These are phyloP conservation scores for Phylloporus scabripes DNA, from an alignment of 768 basidiomycete genomes.

Conservation along the genomic window DNA sequence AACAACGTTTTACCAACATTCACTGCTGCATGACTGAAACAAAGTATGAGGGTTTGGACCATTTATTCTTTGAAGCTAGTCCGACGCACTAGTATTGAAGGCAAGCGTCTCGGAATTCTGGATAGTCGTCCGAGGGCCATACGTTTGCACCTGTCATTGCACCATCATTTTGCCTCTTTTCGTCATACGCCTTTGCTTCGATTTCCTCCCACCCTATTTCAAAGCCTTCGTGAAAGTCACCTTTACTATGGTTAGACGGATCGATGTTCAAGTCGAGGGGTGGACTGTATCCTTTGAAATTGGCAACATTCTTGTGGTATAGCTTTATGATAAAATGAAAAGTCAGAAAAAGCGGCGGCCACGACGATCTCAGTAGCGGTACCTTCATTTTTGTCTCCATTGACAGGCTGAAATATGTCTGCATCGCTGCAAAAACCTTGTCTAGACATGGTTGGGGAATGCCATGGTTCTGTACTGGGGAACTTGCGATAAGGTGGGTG, in stretches of 20 bases:
- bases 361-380: neutral
- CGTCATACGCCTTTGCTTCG: slow-evolving; percentile 21
- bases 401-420: slow-evolving; percentile 64
- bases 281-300: slow-evolving; percentile 75
- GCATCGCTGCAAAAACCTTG: slow-evolving; percentile 41
- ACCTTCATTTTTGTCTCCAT: slow-evolving; percentile 64
- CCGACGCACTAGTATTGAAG: slow-evolving; percentile 61
- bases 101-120: slow-evolving; percentile 53
- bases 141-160: slow-evolving; percentile 68
- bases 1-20: slow-evolving; percentile 53
- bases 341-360: neutral
- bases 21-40: slow-evolving; percentile 45
- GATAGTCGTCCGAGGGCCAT: slow-evolving; percentile 64
- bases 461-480: slow-evolving; percentile 70
- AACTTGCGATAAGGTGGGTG: neutral
- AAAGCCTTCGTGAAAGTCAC: slow-evolving; percentile 90
- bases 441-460: slow-evolving; percentile 51
- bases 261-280: slow-evolving; percentile 71
- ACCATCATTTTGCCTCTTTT: slow-evolving; percentile 38
- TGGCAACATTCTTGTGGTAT: slow-evolving; percentile 57
- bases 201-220: slow-evolving; percentile 72
- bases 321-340: slow-evolving; percentile 38
- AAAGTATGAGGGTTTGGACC: slow-evolving; percentile 20
- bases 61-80: slow-evolving; percentile 13
- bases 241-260: slow-evolving; percentile 54